Evolutionary conservation across 495 filamentous ascomycete genomes (phyloP), one percentile per base, ranked within the genome.

Genomic region (Penicillium crystallinum): DNA sequence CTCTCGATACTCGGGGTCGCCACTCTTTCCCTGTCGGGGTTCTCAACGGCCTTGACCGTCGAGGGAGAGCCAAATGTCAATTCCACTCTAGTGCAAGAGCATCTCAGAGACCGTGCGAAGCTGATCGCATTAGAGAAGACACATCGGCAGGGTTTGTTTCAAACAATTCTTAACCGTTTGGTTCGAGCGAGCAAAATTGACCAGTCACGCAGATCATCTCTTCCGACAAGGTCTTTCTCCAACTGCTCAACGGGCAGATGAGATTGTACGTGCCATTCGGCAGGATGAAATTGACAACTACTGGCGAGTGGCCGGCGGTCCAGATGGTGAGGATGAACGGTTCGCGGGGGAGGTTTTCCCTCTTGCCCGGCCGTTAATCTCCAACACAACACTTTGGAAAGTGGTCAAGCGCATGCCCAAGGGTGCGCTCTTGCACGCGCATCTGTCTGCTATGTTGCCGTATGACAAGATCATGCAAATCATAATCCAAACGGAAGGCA

Each of bases 311-410:
- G 25, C 53, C 15, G 53, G 35, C 3, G 46, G 23, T 7, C 23
- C 52, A 3, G 51, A 55, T 14, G 47, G 49, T 2, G 31, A 27
- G 11, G 23, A 44, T 9, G 58, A 62, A 45, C 34, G 48, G 7
- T 58, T 57, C 31, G 52, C 58, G 11, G 58, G 58, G 12, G 52
- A 55, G 40, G 49, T 48, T 42, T 62, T 62, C 45, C 58, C 54
- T 27, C 6, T 25, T 19, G 58, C 58, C 8, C 35, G 44, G 11
- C 47, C 48, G n/a, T 45, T 34, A 2, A 58, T 62, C 27, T 10
- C 39, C 6, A 39, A 40, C 17, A 62, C 59, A 2, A 49, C 40
- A 6, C 44, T 62, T 7, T 62, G 59, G 59, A 31, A 29, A 17
- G 23, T 43, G 6, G 6, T 43, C 19, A 53, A 49, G 52, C 45